Conservation (phyloP, 306 rosid genomes). For the Malus orientalis region DNA sequence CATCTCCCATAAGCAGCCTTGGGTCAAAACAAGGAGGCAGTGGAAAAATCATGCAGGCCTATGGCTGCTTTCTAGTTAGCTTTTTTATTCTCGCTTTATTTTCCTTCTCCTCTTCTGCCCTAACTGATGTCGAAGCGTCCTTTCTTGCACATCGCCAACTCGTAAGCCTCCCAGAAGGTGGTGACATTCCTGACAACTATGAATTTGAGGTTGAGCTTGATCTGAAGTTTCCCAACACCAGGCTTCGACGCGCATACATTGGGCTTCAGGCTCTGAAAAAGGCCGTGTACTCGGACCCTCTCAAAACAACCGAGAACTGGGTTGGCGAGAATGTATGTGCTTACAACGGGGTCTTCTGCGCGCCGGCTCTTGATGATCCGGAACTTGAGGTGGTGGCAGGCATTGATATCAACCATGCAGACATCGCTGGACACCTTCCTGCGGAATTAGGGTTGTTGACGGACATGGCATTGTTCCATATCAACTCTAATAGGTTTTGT, state of each 20-base stretch:
- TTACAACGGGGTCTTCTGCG: constrained; percentile 25
- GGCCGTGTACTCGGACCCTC: constrained; percentile 19
- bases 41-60: constrained; percentile 21
- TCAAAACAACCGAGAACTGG: constrained; percentile 16
- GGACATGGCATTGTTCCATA: constrained; percentile 23
- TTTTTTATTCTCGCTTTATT: background rate
- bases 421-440: constrained; percentile 34
- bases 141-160: constrained; percentile 17
- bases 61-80: constrained; percentile 13
- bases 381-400: constrained; percentile 16
- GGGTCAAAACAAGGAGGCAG: constrained; percentile 33
- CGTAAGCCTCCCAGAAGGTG: constrained; percentile 3
- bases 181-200: constrained; percentile 14
- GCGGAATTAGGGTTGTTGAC: constrained; percentile 20
- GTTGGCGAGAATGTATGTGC: constrained; percentile 20
- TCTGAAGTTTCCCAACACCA: constrained; percentile 13
- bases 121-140: constrained; percentile 22
- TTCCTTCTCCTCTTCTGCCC: constrained; percentile 1
- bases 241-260: constrained; percentile 29
- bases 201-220: constrained; percentile 5
- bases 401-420: constrained; percentile 23
- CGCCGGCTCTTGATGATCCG: constrained; percentile 10
- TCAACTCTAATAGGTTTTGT: constrained; percentile 26
- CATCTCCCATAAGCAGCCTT: constrained; percentile 19
- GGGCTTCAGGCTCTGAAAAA: constrained; percentile 30